Evolutionary conservation across 768 basidiomycete species (phyloP).

Genomic region (Naganishia kalamii): DNA sequence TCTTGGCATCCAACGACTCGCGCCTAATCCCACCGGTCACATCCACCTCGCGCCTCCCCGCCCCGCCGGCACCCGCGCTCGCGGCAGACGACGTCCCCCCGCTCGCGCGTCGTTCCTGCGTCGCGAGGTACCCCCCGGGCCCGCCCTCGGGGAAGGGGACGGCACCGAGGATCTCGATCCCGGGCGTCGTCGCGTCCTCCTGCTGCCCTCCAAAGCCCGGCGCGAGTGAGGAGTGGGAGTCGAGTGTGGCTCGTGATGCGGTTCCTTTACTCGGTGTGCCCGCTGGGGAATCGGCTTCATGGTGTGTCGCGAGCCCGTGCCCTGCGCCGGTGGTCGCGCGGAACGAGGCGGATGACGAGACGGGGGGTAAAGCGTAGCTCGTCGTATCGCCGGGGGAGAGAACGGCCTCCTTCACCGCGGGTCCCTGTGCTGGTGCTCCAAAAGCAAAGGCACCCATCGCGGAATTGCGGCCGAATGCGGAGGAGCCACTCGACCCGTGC

Average conservation of each 20-base stretch:
- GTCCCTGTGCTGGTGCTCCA: not conserved
- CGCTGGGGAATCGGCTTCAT: conserved; percentile 5
- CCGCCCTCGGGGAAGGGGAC: conserved; percentile 22
- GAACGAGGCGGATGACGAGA: conserved; percentile 6
- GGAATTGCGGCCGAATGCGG: conserved; percentile 3
- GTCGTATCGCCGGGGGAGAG: not conserved
- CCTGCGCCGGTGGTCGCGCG: not conserved
- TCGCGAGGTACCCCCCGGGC: conserved; percentile 21
- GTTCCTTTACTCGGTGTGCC: not conserved
- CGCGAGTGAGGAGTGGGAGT: not conserved
- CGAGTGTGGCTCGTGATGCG: not conserved
- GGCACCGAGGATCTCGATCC: conserved; percentile 24
- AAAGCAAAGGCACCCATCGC: conserved; percentile 6
- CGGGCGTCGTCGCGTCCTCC: conserved; percentile 17
- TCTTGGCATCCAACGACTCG: conserved; percentile 31
- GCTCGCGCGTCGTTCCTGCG: not conserved
- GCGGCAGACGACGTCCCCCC: not conserved
- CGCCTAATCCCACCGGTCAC: not conserved
- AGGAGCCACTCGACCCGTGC: conserved; percentile 9
- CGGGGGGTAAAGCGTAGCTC: not conserved
- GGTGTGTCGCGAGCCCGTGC: conserved; percentile 15
- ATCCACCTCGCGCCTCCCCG: not conserved
- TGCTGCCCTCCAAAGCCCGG: not conserved
- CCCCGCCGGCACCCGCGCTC: not conserved
- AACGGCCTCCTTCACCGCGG: not conserved